phyloP scores from a whole-genome alignment of 1,139 yeast species.

The Dujonia santamariae region DNA sequence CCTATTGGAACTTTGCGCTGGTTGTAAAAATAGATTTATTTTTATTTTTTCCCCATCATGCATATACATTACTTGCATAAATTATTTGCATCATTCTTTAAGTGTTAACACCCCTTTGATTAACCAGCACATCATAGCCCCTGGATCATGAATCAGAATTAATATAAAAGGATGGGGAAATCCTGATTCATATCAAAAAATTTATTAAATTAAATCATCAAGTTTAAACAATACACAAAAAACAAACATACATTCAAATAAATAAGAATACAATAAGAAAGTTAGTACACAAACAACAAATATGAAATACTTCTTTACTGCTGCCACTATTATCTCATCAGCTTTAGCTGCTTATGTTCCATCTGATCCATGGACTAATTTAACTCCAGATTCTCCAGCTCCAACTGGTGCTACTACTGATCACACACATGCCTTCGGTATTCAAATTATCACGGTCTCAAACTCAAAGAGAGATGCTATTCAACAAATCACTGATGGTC shows the following conservation, averaged over 20 bases:
- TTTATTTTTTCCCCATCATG: too few relatives aligned
- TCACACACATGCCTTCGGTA: slow-evolving; percentile 63
- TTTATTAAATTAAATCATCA: neutral
- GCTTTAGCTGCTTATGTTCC: slow-evolving; percentile 66
- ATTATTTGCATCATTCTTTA: too few relatives aligned
- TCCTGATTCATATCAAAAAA: neutral
- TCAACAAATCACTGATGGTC: slow-evolving; percentile 28
- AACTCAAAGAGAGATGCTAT: slow-evolving; percentile 26
- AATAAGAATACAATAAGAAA: too few relatives aligned
- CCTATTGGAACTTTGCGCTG: too few relatives aligned
- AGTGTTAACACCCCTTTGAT: too few relatives aligned
- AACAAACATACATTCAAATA: neutral
- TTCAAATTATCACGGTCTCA: slow-evolving; percentile 55
- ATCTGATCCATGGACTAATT: slow-evolving; percentile 69
- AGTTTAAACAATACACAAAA: neutral
- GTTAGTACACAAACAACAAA: neutral
- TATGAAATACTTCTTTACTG: slow-evolving; percentile 31
- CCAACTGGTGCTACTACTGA: slow-evolving; percentile 61
- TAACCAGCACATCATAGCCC: slow-evolving; percentile 5
- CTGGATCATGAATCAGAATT: slow-evolving; percentile 4
- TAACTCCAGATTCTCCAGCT: slow-evolving; percentile 57
- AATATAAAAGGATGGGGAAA: slow-evolving; percentile 3
- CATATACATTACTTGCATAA: neutral
- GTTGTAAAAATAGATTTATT: slow-evolving; percentile 8
- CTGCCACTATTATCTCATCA: slow-evolving; percentile 39